Conservation (phyloP, 2,329 filamentous ascomycete species). For the Emericellopsis cladophorae region DNA sequence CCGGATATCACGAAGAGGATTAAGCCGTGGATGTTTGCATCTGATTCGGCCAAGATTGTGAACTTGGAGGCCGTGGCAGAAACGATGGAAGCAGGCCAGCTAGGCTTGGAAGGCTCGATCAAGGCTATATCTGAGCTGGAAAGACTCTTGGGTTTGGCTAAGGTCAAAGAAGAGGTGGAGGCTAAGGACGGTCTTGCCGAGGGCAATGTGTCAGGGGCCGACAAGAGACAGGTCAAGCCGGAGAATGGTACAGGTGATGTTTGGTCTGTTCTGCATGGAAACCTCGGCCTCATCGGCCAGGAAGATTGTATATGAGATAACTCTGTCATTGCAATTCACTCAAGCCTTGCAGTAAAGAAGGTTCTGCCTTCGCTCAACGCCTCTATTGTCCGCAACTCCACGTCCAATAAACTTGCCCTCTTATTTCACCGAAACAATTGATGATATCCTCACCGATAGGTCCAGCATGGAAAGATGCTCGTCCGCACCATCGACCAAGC, state of each 20-base stretch:
- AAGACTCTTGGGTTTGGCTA: slow-evolving; percentile 27
- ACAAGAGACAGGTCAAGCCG: slow-evolving; percentile 8
- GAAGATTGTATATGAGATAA: slow-evolving; percentile 11
- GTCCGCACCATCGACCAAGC: slow-evolving; percentile 86
- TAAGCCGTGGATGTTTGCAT: slow-evolving; percentile 46
- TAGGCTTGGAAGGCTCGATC: slow-evolving; percentile 40
- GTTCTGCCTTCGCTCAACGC: not conserved
- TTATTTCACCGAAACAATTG: slow-evolving; percentile 44
- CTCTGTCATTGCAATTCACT: too few species aligned
- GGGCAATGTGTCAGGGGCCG: slow-evolving; percentile 13
- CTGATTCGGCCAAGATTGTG: slow-evolving; percentile 45
- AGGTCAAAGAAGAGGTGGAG: slow-evolving; percentile 10
- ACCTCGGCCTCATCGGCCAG: slow-evolving; percentile 35
- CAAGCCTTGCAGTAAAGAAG: too few species aligned
- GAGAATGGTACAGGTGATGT: slow-evolving; percentile 23
- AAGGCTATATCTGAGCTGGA: slow-evolving; percentile 35
- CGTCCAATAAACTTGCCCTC: slow-evolving; percentile 4
- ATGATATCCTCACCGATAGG: slow-evolving; percentile 67
- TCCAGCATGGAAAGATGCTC: slow-evolving; percentile 90
- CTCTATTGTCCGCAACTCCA: slow-evolving; percentile 3
- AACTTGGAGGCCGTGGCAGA: slow-evolving; percentile 46
- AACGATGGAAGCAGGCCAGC: slow-evolving; percentile 44
- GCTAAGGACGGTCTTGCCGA: slow-evolving; percentile 10
- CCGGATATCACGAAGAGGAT: slow-evolving; percentile 28
- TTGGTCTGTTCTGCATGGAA: slow-evolving; percentile 40